phyloP scores from a whole-genome alignment of 2,329 filamentous ascomycete species.

The Aspergillus terreus region DNA sequence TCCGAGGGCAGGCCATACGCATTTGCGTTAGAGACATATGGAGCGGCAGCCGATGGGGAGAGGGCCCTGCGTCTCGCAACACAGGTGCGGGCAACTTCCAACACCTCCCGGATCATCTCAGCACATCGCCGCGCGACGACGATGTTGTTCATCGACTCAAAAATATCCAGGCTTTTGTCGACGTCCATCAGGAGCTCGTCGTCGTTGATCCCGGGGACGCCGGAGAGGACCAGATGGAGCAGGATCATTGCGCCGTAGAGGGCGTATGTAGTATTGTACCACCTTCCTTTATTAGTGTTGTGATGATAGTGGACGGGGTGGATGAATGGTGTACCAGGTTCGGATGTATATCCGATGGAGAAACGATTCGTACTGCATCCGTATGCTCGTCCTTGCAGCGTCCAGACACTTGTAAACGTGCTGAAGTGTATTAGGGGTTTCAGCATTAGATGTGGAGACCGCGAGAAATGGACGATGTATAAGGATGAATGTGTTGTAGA shows the following conservation, averaged over 20 bases:
- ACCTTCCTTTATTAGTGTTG: constrained; percentile 12
- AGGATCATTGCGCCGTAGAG: constrained; percentile 33
- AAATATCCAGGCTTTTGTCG: constrained; percentile 29
- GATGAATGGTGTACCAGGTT: constrained; percentile 18
- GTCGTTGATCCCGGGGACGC: constrained; percentile 14
- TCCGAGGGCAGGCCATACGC: background rate
- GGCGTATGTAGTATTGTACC: constrained; percentile 33
- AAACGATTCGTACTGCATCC: constrained; percentile 29
- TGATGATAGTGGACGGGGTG: background rate
- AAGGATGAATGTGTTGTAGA: constrained; percentile 28
- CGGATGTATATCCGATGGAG: constrained; percentile 28
- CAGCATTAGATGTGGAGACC: constrained; percentile 11
- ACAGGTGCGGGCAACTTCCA: constrained; percentile 21
- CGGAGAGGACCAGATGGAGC: constrained; percentile 25
- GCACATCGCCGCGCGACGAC: constrained; percentile 29
- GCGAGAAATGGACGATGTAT: constrained; percentile 28
- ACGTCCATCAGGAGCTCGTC: constrained; percentile 24
- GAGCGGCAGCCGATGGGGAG: background rate
- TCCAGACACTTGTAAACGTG: constrained; percentile 25
- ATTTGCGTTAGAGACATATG: background rate
- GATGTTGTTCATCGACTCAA: constrained; percentile 28
- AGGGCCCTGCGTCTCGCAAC: constrained; percentile 8
- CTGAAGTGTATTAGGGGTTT: constrained; percentile 7
- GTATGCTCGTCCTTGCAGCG: constrained; percentile 24
- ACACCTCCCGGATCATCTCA: constrained; percentile 27